Base-by-base conservation (phyloP, 345 rosid genomes). In the Pistacia integerrima region DNA sequence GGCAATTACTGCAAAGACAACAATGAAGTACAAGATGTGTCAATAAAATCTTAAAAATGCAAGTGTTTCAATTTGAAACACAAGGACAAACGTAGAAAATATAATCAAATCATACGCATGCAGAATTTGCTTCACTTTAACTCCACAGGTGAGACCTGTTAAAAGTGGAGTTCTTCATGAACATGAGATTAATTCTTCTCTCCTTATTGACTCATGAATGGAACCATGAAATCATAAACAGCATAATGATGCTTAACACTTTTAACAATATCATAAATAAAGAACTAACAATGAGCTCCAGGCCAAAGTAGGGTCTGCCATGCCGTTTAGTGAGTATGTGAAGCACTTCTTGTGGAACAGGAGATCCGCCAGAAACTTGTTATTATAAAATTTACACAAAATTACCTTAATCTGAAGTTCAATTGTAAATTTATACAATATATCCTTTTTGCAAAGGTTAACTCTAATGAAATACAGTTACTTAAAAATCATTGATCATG, bases 1-100 rank as follows among this genome's bases (percentile, higher is more conserved):
- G 97, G 86, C 98, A 97, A 77, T 79, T 90, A 72, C 98, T 97
- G 90, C n/a, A 46, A 69, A 55, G 58, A 65, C 6, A 59, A 17
- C 64, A 51, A 5, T 60, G 16, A 63, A 74, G 79, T 36, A 52
- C 76, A 20, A 22, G 70, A 56, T 17, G 20, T 49, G 64, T 36
- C 38, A 54, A 61, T 18, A 59, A 10, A 22, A 61, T 73, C 28
- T 49, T 49, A 14, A 60, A 35, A 41, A 74, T 25, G 57, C 17
- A 13, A 10, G 63, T n/a, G 8, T 11, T 64, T 48, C 12, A 57
- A 11, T 41, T 73, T 9, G 57, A 51, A 16, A 57, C 41, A 35
- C 25, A 55, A 55, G 28, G 8, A 41, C 35, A 38, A 67, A 33
- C 38, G 17, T 11, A 12, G 9, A 75, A 48, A 25, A 11, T 57